Evolutionary conservation across 257 asterid genomes (phyloP).

Genomic region (Sherardia arvensis): DNA sequence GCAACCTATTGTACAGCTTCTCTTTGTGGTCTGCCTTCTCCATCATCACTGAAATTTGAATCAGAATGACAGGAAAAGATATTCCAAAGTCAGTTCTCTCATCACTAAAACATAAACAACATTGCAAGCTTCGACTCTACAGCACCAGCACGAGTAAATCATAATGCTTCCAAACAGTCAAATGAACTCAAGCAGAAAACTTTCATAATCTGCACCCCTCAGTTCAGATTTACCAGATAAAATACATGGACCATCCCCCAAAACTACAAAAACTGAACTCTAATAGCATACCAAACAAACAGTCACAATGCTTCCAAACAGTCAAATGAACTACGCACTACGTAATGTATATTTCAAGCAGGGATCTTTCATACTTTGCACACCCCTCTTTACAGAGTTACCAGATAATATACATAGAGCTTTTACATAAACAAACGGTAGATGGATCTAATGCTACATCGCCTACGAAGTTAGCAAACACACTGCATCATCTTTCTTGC

Average conservation of each 20-base stretch:
- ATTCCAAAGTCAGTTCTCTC: neutral
- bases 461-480: neutral
- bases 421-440: too few species aligned
- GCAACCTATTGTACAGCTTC: conserved; percentile 68
- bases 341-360: too few species aligned
- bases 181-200: neutral
- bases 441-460: neutral
- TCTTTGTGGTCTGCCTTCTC: conserved; percentile 61
- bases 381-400: too few species aligned
- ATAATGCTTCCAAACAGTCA: neutral
- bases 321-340: too few species aligned
- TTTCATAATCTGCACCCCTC: neutral
- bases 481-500: neutral
- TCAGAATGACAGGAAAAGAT: neutral
- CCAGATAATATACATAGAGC: too few species aligned
- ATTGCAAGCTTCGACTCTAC: neutral
- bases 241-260: neutral
- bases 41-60: conserved; percentile 50
- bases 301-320: too few species aligned
- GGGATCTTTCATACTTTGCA: too few species aligned
- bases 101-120: neutral
- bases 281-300: neutral
- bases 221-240: neutral
- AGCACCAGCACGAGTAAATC: neutral
- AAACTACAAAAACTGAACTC: neutral